Percentiles rank a stretch among this genome's conserved stretches.
phyloP scores from a whole-genome alignment of 257 asterid species.

The Forsythia suspensa region DNA sequence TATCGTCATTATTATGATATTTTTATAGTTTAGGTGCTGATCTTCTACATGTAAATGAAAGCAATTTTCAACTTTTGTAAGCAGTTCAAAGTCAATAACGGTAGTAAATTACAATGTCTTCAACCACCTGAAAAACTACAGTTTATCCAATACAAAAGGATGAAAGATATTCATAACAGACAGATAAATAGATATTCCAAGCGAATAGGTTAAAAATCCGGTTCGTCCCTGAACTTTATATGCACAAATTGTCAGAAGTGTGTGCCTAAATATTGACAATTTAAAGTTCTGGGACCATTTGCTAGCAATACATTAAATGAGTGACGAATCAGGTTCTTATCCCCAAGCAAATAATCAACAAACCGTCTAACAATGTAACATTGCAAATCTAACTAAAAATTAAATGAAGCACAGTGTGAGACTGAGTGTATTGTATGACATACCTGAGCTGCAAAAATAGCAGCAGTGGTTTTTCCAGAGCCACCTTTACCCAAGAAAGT shows the following conservation, averaged over 20 bases:
- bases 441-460: slow-evolving; percentile 98
- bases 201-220: no score
- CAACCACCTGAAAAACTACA: not conserved
- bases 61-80: not conserved
- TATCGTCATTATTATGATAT: not conserved
- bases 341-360: not conserved
- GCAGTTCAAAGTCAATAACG: not conserved
- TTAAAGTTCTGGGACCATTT: no score
- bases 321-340: no score
- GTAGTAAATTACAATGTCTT: not conserved
- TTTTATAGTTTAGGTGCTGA: not conserved
- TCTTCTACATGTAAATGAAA: not conserved
- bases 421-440: not conserved
- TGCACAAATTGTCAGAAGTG: no score
- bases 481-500: slow-evolving; percentile 97
- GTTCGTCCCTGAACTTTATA: no score
- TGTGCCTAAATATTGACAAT: no score
- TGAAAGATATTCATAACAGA: no score
- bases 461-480: slow-evolving; percentile 87
- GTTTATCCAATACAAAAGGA: not conserved
- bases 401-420: not conserved
- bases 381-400: not conserved
- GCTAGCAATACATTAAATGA: no score
- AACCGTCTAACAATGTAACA: not conserved
- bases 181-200: no score